A percentile compares a stretch with the other conserved stretches of the same genome.
Conservation (phyloP, 345 rosid species). For the Acer negundo region DNA sequence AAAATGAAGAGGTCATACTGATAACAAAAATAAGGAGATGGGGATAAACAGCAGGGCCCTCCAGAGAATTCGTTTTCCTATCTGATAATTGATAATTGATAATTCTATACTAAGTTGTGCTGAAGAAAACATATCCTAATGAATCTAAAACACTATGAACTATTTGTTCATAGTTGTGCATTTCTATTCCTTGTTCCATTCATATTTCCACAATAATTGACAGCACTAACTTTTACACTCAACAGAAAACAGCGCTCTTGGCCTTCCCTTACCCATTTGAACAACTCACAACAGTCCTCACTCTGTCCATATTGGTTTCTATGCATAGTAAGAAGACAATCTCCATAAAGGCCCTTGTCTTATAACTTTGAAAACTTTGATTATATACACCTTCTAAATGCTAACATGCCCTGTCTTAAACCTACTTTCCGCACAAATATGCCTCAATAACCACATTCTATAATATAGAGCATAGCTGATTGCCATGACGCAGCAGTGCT, state of each 20-base stretch:
- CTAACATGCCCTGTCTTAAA: too few relatives aligned
- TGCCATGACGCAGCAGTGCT: too few relatives aligned
- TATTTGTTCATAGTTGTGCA: not conserved
- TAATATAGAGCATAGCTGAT: too few relatives aligned
- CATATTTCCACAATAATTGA: not conserved
- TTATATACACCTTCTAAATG: too few relatives aligned
- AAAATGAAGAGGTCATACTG: not conserved
- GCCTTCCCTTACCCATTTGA: not conserved
- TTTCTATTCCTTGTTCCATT: not conserved
- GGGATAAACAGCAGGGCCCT: not conserved
- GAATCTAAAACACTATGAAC: not conserved
- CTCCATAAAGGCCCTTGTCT: not conserved
- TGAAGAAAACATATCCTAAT: not conserved
- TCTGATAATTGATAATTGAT: too few relatives aligned
- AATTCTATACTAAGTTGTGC: not conserved
- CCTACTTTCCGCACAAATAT: too few relatives aligned
- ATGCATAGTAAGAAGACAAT: not conserved
- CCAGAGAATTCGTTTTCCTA: not conserved
- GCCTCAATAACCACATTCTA: too few relatives aligned
- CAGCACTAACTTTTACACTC: not conserved
- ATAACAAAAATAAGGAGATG: not conserved
- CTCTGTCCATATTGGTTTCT: not conserved
- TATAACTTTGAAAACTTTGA: not conserved
- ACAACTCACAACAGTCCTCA: not conserved
- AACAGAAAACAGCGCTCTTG: not conserved